Percentiles rank a stretch among this genome's conserved stretches.
Evolutionary conservation across 306 rosid genomes (phyloP).

Genomic region (Sesbania bispinosa): DNA sequence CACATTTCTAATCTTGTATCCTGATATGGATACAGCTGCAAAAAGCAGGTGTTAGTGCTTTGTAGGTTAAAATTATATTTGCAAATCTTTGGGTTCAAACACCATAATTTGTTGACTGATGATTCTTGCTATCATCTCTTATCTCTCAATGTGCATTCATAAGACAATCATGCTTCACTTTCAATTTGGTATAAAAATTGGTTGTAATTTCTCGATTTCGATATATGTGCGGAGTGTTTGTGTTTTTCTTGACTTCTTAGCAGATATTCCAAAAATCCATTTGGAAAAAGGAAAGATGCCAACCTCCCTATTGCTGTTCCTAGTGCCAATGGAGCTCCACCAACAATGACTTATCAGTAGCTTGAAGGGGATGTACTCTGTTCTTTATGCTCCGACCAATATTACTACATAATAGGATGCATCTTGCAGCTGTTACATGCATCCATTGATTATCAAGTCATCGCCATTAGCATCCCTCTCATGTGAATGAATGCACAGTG

Average conservation of each 20-base stretch:
- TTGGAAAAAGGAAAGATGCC: slow-evolving; percentile 89
- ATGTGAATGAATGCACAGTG: slow-evolving; percentile 81
- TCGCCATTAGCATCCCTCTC: slow-evolving; percentile 87
- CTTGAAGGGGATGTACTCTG: slow-evolving; percentile 98
- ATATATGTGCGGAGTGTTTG: slow-evolving; percentile 21
- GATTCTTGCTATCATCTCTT: slow-evolving; percentile 2
- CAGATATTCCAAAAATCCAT: slow-evolving; percentile 94
- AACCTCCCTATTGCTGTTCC: slow-evolving; percentile 46
- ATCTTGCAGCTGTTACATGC: slow-evolving; percentile 98
- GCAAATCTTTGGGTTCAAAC: background rate
- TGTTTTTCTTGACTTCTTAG: slow-evolving; percentile 54
- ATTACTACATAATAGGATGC: slow-evolving; percentile 88
- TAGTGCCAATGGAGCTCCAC: slow-evolving; percentile 66
- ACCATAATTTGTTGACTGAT: background rate
- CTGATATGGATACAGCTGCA: background rate
- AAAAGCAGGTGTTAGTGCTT: background rate
- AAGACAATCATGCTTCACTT: background rate
- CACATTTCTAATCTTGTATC: background rate
- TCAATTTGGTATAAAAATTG: background rate
- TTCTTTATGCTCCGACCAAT: slow-evolving; percentile 72
- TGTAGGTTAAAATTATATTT: background rate
- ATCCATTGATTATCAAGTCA: slow-evolving; percentile 96
- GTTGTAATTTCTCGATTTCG: slow-evolving; percentile 16
- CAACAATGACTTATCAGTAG: slow-evolving; percentile 79
- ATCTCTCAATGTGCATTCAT: background rate